These are phyloP conservation scores for Lactarius psammicola DNA, from an alignment of 768 basidiomycete species.

Conservation along the genomic window DNA sequence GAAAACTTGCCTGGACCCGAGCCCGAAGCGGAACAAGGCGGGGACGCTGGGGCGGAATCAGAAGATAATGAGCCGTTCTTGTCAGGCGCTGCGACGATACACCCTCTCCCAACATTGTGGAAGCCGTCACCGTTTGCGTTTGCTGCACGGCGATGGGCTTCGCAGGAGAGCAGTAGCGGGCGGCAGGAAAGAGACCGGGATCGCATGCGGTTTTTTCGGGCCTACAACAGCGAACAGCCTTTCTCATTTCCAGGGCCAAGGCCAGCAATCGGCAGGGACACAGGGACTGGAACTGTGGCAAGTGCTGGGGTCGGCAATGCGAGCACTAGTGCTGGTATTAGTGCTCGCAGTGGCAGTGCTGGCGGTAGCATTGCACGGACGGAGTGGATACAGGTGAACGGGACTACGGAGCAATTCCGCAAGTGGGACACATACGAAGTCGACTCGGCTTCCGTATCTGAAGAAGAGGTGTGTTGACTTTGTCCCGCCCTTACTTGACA, in stretches of 20 bases:
- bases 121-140: slow-evolving; percentile 26
- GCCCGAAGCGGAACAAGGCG: slow-evolving; percentile 8
- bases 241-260: slow-evolving; percentile 1
- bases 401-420: slow-evolving; percentile 11
- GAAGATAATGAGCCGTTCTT: slow-evolving; percentile 23
- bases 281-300: slow-evolving; percentile 3
- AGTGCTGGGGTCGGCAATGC: slow-evolving; percentile 9
- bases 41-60: slow-evolving; percentile 24
- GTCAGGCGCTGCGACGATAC: slow-evolving; percentile 12
- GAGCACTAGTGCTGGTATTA: slow-evolving; percentile 3
- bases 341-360: slow-evolving; percentile 12
- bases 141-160: slow-evolving; percentile 28
- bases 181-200: slow-evolving; percentile 13
- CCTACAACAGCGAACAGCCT: not conserved
- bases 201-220: slow-evolving; percentile 18
- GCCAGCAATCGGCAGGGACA: not conserved
- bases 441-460: slow-evolving; percentile 24
- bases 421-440: slow-evolving; percentile 18
- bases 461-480: slow-evolving; percentile 29
- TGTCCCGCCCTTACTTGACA: slow-evolving; percentile 18
- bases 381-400: slow-evolving; percentile 23
- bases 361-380: slow-evolving; percentile 6
- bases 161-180: slow-evolving; percentile 3
- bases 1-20: slow-evolving; percentile 20
- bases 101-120: slow-evolving; percentile 21